These are phyloP conservation scores for Boletus pseudo-olivaceus DNA, from an alignment of 768 basidiomycete species.

Conservation along the genomic window DNA sequence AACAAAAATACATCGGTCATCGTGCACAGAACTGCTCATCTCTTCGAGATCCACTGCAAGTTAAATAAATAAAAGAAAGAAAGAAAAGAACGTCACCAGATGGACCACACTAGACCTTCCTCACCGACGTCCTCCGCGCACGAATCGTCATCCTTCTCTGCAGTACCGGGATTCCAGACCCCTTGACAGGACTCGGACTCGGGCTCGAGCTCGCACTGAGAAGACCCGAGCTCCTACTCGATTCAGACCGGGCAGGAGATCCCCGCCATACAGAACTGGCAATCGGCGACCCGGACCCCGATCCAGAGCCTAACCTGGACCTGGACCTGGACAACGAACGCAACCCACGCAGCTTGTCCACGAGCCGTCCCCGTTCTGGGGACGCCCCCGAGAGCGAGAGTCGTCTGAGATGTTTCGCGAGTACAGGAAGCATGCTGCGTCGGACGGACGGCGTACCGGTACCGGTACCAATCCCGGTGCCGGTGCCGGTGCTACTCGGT, in stretches of 20 bases:
- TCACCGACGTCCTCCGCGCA: conserved; percentile 19
- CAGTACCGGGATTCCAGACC: conserved; percentile 28
- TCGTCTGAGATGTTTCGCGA: conserved; percentile 23
- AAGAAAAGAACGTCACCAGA: not conserved
- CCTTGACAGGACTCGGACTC: conserved; percentile 23
- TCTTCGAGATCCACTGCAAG: not conserved
- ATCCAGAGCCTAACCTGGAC: conserved; percentile 1
- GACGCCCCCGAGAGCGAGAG: conserved; percentile 20
- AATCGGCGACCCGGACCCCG: conserved; percentile 5
- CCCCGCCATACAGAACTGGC: conserved; percentile 7
- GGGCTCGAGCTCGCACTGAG: not conserved
- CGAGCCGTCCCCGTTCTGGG: conserved; percentile 21
- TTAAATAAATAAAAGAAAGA: not conserved
- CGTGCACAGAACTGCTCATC: not conserved
- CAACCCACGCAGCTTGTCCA: conserved; percentile 24
- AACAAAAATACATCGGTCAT: not conserved
- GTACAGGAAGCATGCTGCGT: conserved; percentile 30
- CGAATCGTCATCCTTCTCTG: conserved; percentile 28
- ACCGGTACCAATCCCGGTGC: not conserved
- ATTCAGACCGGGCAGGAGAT: conserved; percentile 19
- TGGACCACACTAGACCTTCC: conserved; percentile 10
- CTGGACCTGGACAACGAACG: conserved; percentile 13
- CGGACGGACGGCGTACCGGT: conserved; percentile 7
- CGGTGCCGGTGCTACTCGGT: not conserved
- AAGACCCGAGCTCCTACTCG: conserved; percentile 12